Evolutionary conservation across 108 stramenopile genomes (phyloP).

Genomic region (Fragilariopsis cylindrus): DNA sequence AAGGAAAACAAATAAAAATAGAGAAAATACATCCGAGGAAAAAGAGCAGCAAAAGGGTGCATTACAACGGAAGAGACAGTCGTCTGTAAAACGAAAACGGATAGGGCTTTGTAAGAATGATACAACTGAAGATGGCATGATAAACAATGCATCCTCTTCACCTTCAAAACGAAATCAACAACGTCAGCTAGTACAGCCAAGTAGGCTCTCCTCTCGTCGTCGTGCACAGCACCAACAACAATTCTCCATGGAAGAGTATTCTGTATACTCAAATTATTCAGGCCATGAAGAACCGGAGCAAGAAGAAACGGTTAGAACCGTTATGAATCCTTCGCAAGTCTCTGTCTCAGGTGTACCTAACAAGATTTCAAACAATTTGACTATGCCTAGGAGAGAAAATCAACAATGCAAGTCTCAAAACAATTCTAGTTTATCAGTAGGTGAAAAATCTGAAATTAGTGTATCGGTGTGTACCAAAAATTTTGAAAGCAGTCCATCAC

Average conservation of each 20-base stretch:
- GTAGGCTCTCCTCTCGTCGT: background rate
- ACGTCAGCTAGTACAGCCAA: background rate
- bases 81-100: background rate
- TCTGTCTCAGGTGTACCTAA: background rate
- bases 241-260: slow-evolving; percentile 14
- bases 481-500: background rate
- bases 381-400: background rate
- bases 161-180: background rate
- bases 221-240: slow-evolving; percentile 4
- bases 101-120: background rate
- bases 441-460: background rate
- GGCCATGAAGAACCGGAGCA: background rate
- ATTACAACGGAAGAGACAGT: background rate
- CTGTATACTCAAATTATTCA: background rate
- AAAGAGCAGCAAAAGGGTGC: background rate
- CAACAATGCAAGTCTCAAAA: background rate
- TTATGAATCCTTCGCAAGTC: no score
- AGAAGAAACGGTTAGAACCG: background rate
- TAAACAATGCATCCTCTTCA: background rate
- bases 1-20: no score
- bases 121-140: background rate
- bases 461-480: background rate
- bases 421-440: background rate
- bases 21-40: background rate
- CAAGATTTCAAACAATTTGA: background rate